phyloP scores from a whole-genome alignment of 1,284 basidiomycete genomes.

The Ustilago tritici region DNA sequence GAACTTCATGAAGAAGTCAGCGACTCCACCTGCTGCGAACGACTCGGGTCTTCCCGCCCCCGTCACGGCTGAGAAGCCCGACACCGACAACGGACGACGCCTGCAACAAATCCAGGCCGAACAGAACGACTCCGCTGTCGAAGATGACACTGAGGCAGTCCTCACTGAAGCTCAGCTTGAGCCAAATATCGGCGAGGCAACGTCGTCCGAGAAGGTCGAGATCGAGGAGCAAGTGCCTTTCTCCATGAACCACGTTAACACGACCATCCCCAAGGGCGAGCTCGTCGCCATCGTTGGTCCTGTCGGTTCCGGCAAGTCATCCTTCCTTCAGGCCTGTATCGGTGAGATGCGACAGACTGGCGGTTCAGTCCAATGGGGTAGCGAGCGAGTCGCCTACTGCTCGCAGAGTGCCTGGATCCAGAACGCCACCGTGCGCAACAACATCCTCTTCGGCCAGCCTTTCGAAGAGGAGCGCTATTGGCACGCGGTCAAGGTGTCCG shows the following conservation, averaged over 20 bases:
- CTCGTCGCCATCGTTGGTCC: conserved; percentile 66
- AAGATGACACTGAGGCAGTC: conserved; percentile 34
- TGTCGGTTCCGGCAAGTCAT: conserved; percentile 67
- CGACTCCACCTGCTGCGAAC: conserved; percentile 30
- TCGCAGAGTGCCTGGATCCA: conserved; percentile 91
- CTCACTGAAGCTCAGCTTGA: conserved; percentile 37
- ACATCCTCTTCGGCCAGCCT: conserved; percentile 71
- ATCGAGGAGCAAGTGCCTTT: conserved; percentile 53
- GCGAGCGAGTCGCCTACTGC: conserved; percentile 77
- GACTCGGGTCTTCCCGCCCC: conserved; percentile 32
- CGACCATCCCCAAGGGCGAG: conserved; percentile 52
- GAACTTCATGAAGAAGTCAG: conserved; percentile 30
- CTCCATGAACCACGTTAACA: conserved; percentile 51
- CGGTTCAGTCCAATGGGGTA: conserved; percentile 64
- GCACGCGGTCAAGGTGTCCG: conserved; percentile 61
- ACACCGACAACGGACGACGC: conserved; percentile 32
- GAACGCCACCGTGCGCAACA: conserved; percentile 78
- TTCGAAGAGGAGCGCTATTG: conserved; percentile 73
- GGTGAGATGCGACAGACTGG: conserved; percentile 64
- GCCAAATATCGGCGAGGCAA: conserved; percentile 27
- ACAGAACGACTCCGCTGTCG: conserved; percentile 26
- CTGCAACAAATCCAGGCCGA: conserved; percentile 47
- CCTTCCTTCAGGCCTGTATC: conserved; percentile 63
- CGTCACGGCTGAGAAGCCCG: conserved; percentile 22
- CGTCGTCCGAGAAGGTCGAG: conserved; percentile 18